Evolutionary conservation across 148 eudicot species (phyloP).

Genomic region (Fallopia convolvulus): DNA sequence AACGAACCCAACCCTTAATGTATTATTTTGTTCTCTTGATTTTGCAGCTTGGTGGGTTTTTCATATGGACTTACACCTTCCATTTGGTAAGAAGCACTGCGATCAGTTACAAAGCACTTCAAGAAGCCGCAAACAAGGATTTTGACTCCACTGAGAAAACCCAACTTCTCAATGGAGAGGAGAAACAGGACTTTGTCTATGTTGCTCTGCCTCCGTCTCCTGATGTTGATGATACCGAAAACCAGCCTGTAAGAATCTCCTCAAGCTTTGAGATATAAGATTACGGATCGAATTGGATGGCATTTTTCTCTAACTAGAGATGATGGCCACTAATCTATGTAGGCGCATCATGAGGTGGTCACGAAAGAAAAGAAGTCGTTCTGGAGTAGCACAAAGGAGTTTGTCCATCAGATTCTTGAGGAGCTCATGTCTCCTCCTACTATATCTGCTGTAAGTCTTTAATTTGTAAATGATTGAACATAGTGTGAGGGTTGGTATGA

Average conservation of each 20-base stretch:
- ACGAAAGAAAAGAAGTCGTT: neutral
- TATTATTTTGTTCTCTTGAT: neutral
- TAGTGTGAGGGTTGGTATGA: neutral
- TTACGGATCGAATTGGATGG: neutral
- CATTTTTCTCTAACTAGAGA: neutral
- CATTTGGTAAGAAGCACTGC: slow-evolving; percentile 56
- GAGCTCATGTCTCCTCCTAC: slow-evolving; percentile 83
- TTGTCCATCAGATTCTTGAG: slow-evolving; percentile 42
- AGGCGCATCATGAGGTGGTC: neutral
- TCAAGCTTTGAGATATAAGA: neutral
- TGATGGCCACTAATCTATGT: neutral
- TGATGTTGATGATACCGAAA: slow-evolving; percentile 10
- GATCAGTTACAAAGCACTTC: slow-evolving; percentile 26
- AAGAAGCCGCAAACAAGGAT: slow-evolving; percentile 52
- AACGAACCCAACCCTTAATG: too few relatives aligned
- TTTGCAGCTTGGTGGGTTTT: slow-evolving; percentile 71
- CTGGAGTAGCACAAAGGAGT: slow-evolving; percentile 23
- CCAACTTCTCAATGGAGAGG: slow-evolving; percentile 43
- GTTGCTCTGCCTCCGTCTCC: slow-evolving; percentile 7
- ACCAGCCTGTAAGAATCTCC: slow-evolving; percentile 1
- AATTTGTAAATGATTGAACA: too few relatives aligned
- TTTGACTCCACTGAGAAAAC: slow-evolving; percentile 44
- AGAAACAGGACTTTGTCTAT: slow-evolving; percentile 16
- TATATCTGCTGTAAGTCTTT: slow-evolving; percentile 54
- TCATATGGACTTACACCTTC: slow-evolving; percentile 78